Percentiles rank a stretch among this genome's conserved stretches.
Conservation (phyloP, 2,329 filamentous ascomycete species). For the Xylariaceae sp. region DNA sequence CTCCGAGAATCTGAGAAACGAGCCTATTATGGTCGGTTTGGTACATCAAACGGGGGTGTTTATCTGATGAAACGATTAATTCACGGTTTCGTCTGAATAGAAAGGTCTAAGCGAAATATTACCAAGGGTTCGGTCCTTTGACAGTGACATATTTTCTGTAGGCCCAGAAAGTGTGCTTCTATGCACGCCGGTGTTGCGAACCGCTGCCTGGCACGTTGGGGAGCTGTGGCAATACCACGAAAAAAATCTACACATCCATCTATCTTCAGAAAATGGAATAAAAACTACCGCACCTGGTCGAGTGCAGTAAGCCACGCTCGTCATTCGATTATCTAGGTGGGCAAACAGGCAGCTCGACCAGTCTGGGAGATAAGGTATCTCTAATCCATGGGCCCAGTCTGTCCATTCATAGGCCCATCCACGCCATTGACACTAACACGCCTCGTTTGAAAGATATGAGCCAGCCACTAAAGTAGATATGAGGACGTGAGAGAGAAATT, state of each 20-base stretch:
- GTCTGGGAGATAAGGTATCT: neutral
- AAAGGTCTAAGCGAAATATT: neutral
- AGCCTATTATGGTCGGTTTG: neutral
- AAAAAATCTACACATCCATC: neutral
- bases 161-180: too few relatives aligned
- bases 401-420: constrained; percentile 1
- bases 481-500: too few relatives aligned
- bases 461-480: too few relatives aligned
- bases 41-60: neutral
- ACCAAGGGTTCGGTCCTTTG: neutral
- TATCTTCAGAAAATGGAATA: neutral
- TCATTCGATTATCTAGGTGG: neutral
- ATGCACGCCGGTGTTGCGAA: neutral
- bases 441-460: too few relatives aligned
- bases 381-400: neutral
- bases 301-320: constrained; percentile 4
- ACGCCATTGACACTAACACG: neutral
- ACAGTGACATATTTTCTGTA: neutral
- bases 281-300: neutral
- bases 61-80: neutral
- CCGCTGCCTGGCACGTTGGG: neutral
- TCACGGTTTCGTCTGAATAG: neutral
- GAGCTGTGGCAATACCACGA: constrained; percentile 1
- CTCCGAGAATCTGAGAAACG: neutral
- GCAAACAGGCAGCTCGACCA: neutral